Percentiles rank a stretch among this genome's conserved stretches.
Evolutionary conservation across 495 filamentous ascomycete species (phyloP).

Genomic region (Trichoderma parareesei): DNA sequence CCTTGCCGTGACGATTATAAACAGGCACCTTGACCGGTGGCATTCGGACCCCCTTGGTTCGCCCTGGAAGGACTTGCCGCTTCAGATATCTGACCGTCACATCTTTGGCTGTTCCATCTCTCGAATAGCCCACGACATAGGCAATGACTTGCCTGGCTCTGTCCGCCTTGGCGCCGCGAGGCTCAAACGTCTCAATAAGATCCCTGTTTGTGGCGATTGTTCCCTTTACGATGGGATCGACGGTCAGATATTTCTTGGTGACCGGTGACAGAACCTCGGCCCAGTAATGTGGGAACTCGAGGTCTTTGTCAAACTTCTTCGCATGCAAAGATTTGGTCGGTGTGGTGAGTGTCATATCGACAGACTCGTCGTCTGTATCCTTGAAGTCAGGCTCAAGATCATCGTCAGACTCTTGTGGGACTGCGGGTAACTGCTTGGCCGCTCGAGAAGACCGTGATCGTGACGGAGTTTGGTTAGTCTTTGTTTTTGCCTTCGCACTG

Average conservation of each 20-base stretch:
- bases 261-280: constrained; percentile 76
- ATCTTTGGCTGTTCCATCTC: constrained; percentile 87
- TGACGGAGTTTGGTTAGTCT: constrained; percentile 3
- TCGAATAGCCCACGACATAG: constrained; percentile 81
- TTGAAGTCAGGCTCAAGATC: constrained; percentile 29
- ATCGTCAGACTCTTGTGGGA: constrained; percentile 27
- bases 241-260: constrained; percentile 66
- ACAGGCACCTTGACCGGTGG: constrained; percentile 69
- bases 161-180: constrained; percentile 71
- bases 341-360: constrained; percentile 24
- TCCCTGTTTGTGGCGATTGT: constrained; percentile 60
- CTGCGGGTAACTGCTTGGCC: constrained; percentile 15
- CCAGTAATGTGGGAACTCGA: constrained; percentile 88
- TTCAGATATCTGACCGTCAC: constrained; percentile 90
- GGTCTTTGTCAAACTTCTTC: constrained; percentile 53
- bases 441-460: constrained; percentile 11
- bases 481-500: constrained; percentile 9
- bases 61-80: constrained; percentile 73
- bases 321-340: constrained; percentile 15
- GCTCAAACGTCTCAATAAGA: constrained; percentile 68
- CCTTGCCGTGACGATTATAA: constrained; percentile 61
- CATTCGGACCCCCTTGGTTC: constrained; percentile 80
- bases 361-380: constrained; percentile 34
- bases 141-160: constrained; percentile 83
- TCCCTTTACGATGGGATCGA: constrained; percentile 67